phyloP scores from a whole-genome alignment of 2,329 filamentous ascomycete species.

The Didymella arachidicola region DNA sequence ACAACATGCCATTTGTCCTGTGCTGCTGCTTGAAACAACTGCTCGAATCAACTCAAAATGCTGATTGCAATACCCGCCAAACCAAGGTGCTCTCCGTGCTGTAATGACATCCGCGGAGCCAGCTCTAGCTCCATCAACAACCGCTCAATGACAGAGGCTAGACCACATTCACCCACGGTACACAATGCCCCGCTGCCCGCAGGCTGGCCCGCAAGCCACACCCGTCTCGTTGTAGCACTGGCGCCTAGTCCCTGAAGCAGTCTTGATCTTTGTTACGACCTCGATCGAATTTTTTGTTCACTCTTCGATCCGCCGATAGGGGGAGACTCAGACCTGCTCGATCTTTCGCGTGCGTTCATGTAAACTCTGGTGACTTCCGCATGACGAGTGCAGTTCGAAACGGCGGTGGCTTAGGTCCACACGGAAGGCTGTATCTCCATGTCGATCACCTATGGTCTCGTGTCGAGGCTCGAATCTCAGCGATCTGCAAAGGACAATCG shows the following conservation, averaged over 20 bases:
- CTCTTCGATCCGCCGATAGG: too few relatives aligned
- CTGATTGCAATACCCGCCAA: neutral
- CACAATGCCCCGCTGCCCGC: conserved; percentile 8
- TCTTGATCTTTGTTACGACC: neutral
- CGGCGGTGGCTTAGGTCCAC: conserved; percentile 2
- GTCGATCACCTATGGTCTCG: conserved; percentile 16
- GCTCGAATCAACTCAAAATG: neutral
- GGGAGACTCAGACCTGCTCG: neutral
- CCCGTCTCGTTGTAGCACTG: conserved; percentile 6
- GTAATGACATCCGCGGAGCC: conserved; percentile 3
- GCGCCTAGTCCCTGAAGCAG: neutral
- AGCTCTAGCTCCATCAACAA: neutral
- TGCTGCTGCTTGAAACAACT: too few relatives aligned
- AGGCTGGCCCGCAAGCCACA: conserved; percentile 19
- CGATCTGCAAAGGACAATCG: neutral
- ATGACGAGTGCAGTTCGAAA: conserved; percentile 2
- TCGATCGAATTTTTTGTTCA: neutral
- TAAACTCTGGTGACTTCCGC: neutral
- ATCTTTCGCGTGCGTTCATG: neutral
- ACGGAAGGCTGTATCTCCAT: conserved; percentile 1
- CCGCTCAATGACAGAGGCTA: conserved; percentile 1
- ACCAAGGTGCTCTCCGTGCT: neutral
- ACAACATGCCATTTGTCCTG: too few relatives aligned
- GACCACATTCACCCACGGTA: conserved; percentile 8
- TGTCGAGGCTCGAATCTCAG: conserved; percentile 2